A percentile compares a stretch with the other conserved stretches of the same genome.
Evolutionary conservation across 768 basidiomycete species (phyloP).

Genomic region (Mycena albidolilacea): DNA sequence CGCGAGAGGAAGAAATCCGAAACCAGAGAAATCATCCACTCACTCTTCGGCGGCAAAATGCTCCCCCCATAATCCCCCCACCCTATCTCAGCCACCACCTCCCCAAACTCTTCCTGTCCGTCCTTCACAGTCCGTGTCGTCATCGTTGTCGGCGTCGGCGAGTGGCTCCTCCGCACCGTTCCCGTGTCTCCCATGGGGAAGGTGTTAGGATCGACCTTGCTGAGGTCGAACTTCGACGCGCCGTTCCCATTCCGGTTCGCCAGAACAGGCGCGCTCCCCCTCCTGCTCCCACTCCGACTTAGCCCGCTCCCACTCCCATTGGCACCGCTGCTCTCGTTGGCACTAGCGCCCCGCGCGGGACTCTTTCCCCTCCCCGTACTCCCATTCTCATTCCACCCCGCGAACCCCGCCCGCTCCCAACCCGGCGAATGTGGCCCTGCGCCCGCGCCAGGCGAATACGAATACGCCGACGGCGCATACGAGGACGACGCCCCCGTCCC

Average conservation of each 20-base stretch:
- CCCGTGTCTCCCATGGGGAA: too few relatives aligned
- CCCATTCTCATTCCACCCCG: constrained; percentile 43
- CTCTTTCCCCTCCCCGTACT: constrained; percentile 37
- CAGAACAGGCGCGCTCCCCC: background rate
- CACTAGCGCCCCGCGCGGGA: background rate
- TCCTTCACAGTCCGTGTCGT: constrained; percentile 27
- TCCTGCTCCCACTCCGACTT: constrained; percentile 23
- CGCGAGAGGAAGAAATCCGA: too few relatives aligned
- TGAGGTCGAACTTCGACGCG: too few relatives aligned
- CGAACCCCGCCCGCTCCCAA: constrained; percentile 26
- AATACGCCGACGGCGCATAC: background rate
- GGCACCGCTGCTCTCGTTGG: too few relatives aligned
- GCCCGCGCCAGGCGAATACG: background rate
- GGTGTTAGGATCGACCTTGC: too few relatives aligned
- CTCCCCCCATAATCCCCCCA: constrained; percentile 35
- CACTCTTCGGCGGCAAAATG: constrained; percentile 36
- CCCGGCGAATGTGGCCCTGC: too few relatives aligned
- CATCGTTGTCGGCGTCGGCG: constrained; percentile 27
- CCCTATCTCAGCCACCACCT: constrained; percentile 32
- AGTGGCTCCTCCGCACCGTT: constrained; percentile 13
- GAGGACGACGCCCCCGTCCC: constrained; percentile 21
- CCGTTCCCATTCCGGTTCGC: too few relatives aligned
- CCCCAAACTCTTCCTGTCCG: constrained; percentile 34
- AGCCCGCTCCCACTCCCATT: background rate
- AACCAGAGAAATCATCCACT: background rate